These are phyloP conservation scores for Strobilomyces dryophilus DNA, from an alignment of 768 basidiomycete species.

Conservation along the genomic window DNA sequence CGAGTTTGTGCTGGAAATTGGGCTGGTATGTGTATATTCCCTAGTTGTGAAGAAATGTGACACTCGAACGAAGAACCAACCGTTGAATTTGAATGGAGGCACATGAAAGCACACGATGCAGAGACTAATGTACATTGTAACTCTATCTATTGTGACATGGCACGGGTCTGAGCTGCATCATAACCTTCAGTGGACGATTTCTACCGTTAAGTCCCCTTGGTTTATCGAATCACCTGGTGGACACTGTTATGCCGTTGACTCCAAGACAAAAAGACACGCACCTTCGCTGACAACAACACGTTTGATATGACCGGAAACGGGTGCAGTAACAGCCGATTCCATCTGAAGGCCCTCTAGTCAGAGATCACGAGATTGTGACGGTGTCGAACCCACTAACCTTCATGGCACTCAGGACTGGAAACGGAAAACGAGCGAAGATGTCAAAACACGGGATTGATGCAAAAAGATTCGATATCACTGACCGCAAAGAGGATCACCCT, in stretches of 20 bases:
- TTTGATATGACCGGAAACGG: slow-evolving; percentile 95
- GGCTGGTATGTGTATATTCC: too few relatives aligned
- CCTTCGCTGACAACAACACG: slow-evolving; percentile 89
- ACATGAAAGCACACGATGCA: slow-evolving; percentile 1
- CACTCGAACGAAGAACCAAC: background rate
- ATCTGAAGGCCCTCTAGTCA: slow-evolving; percentile 53
- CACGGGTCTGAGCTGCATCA: background rate
- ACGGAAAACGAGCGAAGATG: slow-evolving; percentile 5
- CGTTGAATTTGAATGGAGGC: background rate
- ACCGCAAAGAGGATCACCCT: slow-evolving; percentile 94
- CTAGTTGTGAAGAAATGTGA: too few relatives aligned
- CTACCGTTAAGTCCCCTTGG: slow-evolving; percentile 88
- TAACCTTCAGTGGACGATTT: slow-evolving; percentile 65
- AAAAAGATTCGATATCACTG: slow-evolving; percentile 33
- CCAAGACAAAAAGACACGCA: slow-evolving; percentile 27
- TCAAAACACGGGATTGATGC: slow-evolving; percentile 15
- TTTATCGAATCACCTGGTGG: slow-evolving; percentile 83
- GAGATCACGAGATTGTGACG: background rate
- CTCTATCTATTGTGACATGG: slow-evolving; percentile 14
- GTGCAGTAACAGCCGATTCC: slow-evolving; percentile 96
- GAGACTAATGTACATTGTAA: slow-evolving; percentile 18
- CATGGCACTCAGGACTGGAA: slow-evolving; percentile 89
- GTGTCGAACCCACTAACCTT: slow-evolving; percentile 54
- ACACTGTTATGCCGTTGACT: slow-evolving; percentile 6
- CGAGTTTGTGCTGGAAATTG: too few relatives aligned